phyloP scores from a whole-genome alignment of 257 asterid species.

The Primulina huaijiensis region DNA sequence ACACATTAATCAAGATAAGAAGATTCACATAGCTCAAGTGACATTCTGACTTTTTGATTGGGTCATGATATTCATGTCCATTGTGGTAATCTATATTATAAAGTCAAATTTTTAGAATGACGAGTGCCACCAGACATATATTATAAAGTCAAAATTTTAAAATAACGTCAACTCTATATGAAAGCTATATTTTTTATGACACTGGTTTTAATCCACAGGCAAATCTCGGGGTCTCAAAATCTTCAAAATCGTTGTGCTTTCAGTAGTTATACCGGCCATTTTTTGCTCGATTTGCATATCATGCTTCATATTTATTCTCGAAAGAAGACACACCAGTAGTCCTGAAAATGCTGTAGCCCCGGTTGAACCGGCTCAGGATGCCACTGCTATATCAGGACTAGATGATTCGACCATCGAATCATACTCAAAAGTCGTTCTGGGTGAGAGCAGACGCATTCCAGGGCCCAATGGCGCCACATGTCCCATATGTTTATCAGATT shows the following conservation, averaged over 20 bases:
- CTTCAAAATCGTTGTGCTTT: constrained; percentile 38
- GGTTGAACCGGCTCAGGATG: constrained; percentile 15
- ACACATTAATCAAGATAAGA: neutral
- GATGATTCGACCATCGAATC: constrained; percentile 64
- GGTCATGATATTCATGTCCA: constrained; percentile 6
- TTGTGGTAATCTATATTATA: constrained; percentile 8
- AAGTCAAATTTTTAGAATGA: constrained; percentile 21
- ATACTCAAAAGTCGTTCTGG: constrained; percentile 55
- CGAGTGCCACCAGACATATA: neutral
- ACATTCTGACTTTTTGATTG: constrained; percentile 16
- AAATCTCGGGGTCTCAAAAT: constrained; percentile 25
- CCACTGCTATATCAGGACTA: constrained; percentile 38
- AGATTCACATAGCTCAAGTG: neutral
- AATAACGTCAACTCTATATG: constrained; percentile 14
- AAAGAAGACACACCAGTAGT: constrained; percentile 20
- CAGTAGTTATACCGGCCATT: constrained; percentile 41
- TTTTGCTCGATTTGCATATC: constrained; percentile 35
- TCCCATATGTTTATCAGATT: constrained; percentile 73
- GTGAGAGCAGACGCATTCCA: constrained; percentile 62
- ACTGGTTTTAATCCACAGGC: constrained; percentile 24
- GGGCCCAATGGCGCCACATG: constrained; percentile 63
- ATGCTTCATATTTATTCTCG: constrained; percentile 31
- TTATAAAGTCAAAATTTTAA: constrained; percentile 17
- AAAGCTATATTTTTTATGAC: neutral
- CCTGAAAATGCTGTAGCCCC: constrained; percentile 22